Evolutionary conservation across 805 yeast species (phyloP).

Genomic region (Candida ipomoeae): DNA sequence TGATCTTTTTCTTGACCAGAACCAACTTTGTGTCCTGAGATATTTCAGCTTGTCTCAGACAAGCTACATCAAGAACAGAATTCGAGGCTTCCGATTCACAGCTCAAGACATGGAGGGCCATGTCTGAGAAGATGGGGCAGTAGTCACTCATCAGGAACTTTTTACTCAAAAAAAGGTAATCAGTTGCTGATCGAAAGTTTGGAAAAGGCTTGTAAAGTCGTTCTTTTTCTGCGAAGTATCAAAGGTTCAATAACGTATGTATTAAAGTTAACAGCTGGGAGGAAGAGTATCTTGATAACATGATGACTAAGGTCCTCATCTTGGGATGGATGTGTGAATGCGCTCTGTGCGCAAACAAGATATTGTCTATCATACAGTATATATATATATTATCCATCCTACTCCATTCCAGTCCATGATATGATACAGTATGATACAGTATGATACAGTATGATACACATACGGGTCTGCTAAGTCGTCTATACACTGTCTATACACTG

Average conservation of each 20-base stretch:
- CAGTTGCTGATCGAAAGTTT: neutral
- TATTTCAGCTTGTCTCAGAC: no score
- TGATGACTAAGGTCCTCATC: no score
- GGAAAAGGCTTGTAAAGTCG: neutral
- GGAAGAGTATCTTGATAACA: no score
- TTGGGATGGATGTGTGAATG: no score
- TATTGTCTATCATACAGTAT: no score
- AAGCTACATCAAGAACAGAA: neutral
- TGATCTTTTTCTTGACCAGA: neutral
- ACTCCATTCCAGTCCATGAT: no score
- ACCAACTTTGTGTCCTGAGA: neutral
- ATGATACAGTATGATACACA: no score
- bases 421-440: no score
- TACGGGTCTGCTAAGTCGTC: no score
- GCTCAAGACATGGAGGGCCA: neutral
- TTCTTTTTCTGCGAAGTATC: neutral
- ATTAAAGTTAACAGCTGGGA: neutral
- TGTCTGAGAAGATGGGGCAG: neutral
- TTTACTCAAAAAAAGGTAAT: neutral
- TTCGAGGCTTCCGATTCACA: neutral
- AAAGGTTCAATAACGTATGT: neutral
- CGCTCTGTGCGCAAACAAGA: no score
- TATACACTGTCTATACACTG: no score
- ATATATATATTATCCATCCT: no score
- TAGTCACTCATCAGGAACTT: neutral